These are phyloP conservation scores for Fonsecaea multimorphosa DNA, from an alignment of 2,329 filamentous ascomycete species.

Conservation along the genomic window DNA sequence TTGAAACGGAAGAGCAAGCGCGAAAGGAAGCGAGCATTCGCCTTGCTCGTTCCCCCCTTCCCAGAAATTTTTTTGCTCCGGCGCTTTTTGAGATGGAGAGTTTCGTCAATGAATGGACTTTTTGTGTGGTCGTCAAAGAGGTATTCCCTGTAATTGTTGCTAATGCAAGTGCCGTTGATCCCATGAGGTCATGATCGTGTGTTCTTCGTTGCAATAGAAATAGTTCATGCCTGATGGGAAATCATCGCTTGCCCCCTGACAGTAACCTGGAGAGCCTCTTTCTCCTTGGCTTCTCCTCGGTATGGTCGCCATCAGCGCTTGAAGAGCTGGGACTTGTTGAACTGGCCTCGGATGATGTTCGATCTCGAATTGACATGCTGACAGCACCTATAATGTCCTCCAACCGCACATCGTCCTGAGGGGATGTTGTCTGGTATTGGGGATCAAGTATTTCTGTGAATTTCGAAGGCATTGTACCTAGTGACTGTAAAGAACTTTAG, in stretches of 20 bases:
- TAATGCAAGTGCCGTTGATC: constrained; percentile 7
- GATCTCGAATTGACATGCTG: constrained; percentile 40
- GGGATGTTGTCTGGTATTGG: constrained; percentile 44
- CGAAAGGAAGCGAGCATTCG: not conserved
- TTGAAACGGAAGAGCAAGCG: not conserved
- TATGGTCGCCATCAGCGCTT: constrained; percentile 22
- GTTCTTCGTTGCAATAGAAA: not conserved
- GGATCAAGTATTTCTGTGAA: constrained; percentile 54
- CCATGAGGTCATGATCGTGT: constrained; percentile 3
- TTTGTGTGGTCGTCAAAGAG: constrained; percentile 7
- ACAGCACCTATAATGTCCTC: constrained; percentile 52
- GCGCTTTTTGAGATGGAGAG: constrained; percentile 3
- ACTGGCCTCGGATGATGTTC: constrained; percentile 45
- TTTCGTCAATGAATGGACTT: constrained; percentile 16
- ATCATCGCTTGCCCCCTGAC: constrained; percentile 31
- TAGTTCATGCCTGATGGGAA: not conserved
- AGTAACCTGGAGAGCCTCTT: constrained; percentile 33
- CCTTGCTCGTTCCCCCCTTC: not conserved
- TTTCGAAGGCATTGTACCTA: constrained; percentile 49
- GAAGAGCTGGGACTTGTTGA: constrained; percentile 46
- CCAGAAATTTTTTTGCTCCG: not conserved
- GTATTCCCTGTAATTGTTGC: constrained; percentile 12
- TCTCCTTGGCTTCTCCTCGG: constrained; percentile 27
- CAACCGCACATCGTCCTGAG: constrained; percentile 50
- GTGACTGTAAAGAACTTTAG: constrained; percentile 25